These are phyloP conservation scores for Rauvolfia tetraphylla DNA, from an alignment of 257 asterid genomes.

Conservation along the genomic window DNA sequence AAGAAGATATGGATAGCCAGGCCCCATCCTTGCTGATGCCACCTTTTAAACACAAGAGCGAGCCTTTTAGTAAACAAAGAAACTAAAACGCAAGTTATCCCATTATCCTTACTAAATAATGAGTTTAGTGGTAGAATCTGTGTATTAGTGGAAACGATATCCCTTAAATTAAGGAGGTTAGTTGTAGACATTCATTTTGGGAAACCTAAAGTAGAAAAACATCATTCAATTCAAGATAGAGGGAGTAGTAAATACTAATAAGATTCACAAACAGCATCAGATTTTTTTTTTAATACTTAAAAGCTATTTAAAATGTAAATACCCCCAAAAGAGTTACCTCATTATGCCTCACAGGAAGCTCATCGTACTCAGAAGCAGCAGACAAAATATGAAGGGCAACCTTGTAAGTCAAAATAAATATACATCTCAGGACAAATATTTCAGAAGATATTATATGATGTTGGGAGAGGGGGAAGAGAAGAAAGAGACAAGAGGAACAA, in stretches of 20 bases:
- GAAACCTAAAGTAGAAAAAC: too few species aligned
- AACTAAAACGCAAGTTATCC: neutral
- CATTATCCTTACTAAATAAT: too few species aligned
- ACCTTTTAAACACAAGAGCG: too few species aligned
- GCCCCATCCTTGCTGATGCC: neutral
- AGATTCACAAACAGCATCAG: neutral
- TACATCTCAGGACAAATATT: neutral
- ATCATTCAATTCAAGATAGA: too few species aligned
- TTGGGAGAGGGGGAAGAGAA: neutral
- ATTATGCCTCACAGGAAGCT: slow-evolving; percentile 94
- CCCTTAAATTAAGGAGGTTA: too few species aligned
- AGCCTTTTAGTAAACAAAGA: neutral
- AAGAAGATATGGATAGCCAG: neutral
- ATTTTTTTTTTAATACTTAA: neutral
- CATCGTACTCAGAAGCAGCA: slow-evolving; percentile 95
- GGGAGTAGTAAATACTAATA: neutral
- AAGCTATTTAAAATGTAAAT: neutral
- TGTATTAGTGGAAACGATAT: too few species aligned
- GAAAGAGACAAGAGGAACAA: neutral
- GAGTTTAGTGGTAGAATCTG: too few species aligned
- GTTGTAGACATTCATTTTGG: too few species aligned
- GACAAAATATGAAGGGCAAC: slow-evolving; percentile 77
- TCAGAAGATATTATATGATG: neutral
- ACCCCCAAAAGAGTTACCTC: slow-evolving; percentile 52
- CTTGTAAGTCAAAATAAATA: slow-evolving; percentile 29